Percentiles rank a stretch among this genome's conserved stretches.
Evolutionary conservation across 2,329 filamentous ascomycete genomes (phyloP).

Genomic region (Pseudogymnoascus sp.): DNA sequence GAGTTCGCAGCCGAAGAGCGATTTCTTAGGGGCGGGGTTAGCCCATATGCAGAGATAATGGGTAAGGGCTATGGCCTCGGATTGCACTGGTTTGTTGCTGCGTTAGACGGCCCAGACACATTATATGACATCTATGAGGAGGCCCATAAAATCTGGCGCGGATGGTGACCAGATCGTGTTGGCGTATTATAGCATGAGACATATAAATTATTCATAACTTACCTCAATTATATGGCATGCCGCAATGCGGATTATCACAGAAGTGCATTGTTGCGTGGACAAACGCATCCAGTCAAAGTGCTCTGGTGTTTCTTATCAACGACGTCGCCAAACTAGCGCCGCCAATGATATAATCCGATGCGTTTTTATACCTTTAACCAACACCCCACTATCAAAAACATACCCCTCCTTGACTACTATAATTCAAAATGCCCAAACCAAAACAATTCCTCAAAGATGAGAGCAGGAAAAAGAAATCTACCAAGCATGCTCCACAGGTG

Average conservation of each 20-base stretch:
- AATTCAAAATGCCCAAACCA: conserved; percentile 27
- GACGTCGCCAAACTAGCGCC: background rate
- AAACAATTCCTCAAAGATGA: conserved; percentile 30
- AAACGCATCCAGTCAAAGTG: background rate
- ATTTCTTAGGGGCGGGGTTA: background rate
- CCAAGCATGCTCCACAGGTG: conserved; percentile 25
- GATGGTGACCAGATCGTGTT: background rate
- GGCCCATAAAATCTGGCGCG: background rate
- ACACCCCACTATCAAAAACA: background rate
- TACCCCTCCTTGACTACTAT: background rate
- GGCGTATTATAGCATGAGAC: background rate
- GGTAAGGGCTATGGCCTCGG: background rate
- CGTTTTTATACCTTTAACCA: background rate
- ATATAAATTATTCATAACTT: background rate
- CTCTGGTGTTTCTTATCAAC: background rate
- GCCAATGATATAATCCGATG: background rate
- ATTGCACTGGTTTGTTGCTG: background rate
- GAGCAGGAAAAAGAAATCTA: conserved; percentile 31
- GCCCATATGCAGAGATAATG: background rate
- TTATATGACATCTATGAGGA: background rate
- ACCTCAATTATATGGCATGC: background rate
- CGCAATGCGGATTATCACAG: background rate
- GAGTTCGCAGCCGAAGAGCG: conserved; percentile 19
- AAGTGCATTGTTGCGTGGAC: background rate
- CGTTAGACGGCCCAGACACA: background rate